A percentile compares a stretch with the other conserved stretches of the same genome.
phyloP scores from a whole-genome alignment of 2,329 filamentous ascomycete genomes.

The Colletotrichum sidae region DNA sequence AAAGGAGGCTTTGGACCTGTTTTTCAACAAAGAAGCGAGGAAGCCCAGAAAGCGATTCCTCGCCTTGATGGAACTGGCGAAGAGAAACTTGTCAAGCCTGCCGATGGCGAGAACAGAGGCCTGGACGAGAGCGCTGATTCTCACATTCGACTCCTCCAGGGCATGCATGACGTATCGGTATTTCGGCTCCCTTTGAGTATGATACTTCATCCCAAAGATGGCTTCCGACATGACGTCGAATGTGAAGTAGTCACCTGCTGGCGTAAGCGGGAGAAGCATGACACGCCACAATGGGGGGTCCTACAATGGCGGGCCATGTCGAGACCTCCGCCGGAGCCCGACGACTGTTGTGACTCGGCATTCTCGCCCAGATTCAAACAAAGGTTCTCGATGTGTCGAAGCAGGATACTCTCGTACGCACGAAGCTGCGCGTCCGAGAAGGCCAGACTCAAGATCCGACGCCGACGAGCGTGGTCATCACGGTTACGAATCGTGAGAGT shows the following conservation, averaged over 20 bases:
- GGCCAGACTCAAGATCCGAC: slow-evolving; percentile 39
- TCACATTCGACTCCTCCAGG: slow-evolving; percentile 41
- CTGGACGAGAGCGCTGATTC: slow-evolving; percentile 37
- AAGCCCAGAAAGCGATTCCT: slow-evolving; percentile 20
- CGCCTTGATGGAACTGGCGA: slow-evolving; percentile 11
- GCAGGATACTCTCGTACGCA: slow-evolving; percentile 39
- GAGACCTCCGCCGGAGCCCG: slow-evolving; percentile 3
- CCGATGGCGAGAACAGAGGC: slow-evolving; percentile 17
- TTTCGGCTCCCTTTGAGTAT: slow-evolving; percentile 2
- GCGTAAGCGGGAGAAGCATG: background rate
- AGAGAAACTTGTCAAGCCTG: slow-evolving; percentile 16
- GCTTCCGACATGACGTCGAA: slow-evolving; percentile 25
- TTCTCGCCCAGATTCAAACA: slow-evolving; percentile 33
- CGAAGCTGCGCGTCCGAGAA: slow-evolving; percentile 42
- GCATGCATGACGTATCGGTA: slow-evolving; percentile 36
- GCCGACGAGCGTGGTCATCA: slow-evolving; percentile 30
- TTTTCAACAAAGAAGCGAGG: slow-evolving; percentile 34
- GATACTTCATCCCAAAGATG: slow-evolving; percentile 21
- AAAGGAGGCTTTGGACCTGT: slow-evolving; percentile 30
- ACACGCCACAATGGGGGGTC: background rate
- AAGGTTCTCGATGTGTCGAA: slow-evolving; percentile 39
- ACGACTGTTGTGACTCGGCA: slow-evolving; percentile 29
- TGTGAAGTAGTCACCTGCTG: slow-evolving; percentile 18
- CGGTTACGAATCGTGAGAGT: slow-evolving; percentile 20
- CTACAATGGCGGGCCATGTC: slow-evolving; percentile 24